Evolutionary conservation across 331 rosid genomes (phyloP).

Genomic region (Acacia pycnantha): DNA sequence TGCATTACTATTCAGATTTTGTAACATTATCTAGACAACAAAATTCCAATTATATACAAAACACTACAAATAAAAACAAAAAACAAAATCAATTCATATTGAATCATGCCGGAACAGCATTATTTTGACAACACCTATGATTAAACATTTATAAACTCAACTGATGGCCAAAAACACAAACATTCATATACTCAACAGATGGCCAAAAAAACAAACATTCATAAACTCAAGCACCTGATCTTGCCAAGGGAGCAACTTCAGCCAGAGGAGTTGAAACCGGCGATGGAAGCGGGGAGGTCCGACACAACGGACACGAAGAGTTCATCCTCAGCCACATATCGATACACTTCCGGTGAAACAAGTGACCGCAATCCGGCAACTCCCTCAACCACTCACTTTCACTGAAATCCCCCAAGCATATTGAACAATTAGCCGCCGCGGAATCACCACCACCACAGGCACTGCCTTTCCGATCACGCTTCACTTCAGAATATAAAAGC

Average conservation of each 20-base stretch:
- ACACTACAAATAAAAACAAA: background rate
- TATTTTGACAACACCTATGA: background rate
- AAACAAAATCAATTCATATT: background rate
- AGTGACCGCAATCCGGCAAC: conserved; percentile 57
- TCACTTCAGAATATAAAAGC: conserved; percentile 37
- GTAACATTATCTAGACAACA: background rate
- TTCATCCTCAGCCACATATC: conserved; percentile 46
- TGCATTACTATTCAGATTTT: background rate
- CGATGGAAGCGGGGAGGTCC: conserved; percentile 30
- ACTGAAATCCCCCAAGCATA: conserved; percentile 55
- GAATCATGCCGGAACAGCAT: background rate
- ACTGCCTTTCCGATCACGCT: background rate
- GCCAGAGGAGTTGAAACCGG: conserved; percentile 31
- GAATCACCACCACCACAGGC: background rate
- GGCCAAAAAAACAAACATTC: background rate
- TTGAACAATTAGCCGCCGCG: conserved; percentile 33
- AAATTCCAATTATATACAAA: background rate
- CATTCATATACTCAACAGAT: background rate
- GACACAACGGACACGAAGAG: conserved; percentile 55
- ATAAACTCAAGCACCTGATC: background rate
- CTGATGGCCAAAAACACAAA: too few relatives aligned
- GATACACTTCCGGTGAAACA: conserved; percentile 52
- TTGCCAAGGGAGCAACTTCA: conserved; percentile 24
- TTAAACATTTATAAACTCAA: too few relatives aligned
- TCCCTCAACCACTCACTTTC: conserved; percentile 41